Conservation (phyloP, 495 filamentous ascomycete genomes). For the Neurospora terricola region DNA sequence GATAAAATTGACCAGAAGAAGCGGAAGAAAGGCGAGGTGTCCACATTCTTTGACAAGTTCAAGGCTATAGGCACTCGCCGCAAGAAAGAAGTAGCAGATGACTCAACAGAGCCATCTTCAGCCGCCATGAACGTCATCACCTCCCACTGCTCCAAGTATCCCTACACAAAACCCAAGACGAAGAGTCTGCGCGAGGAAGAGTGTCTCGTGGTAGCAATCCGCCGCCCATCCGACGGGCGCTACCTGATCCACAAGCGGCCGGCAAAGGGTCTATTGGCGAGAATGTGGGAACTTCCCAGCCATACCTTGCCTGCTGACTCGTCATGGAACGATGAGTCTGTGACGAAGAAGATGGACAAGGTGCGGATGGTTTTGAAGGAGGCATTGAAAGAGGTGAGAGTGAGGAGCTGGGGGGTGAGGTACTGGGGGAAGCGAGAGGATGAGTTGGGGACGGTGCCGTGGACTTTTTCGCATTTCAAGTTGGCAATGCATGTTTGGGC, state of each 20-base stretch:
- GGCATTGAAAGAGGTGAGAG: slow-evolving; percentile 9
- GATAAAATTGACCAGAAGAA: background rate
- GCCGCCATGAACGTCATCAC: slow-evolving; percentile 17
- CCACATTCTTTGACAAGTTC: slow-evolving; percentile 20
- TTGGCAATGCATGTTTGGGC: slow-evolving; percentile 37
- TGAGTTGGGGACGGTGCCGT: slow-evolving; percentile 32
- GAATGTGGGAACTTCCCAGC: slow-evolving; percentile 39
- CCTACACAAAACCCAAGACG: slow-evolving; percentile 24
- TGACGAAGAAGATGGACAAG: slow-evolving; percentile 10
- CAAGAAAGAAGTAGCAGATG: background rate
- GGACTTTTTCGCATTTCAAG: slow-evolving; percentile 39
- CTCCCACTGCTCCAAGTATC: slow-evolving; percentile 32
- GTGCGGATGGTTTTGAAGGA: slow-evolving; percentile 15
- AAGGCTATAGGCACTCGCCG: background rate
- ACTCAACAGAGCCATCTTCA: background rate
- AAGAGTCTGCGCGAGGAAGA: slow-evolving; percentile 36
- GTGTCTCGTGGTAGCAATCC: slow-evolving; percentile 32
- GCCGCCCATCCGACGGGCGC: slow-evolving; percentile 20
- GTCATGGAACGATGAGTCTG: background rate
- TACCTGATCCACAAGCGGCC: slow-evolving; percentile 34
- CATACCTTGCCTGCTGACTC: slow-evolving; percentile 10
- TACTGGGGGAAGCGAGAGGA: background rate
- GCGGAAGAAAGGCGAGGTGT: slow-evolving; percentile 12
- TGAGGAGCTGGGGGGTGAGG: slow-evolving; percentile 2
- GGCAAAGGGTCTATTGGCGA: slow-evolving; percentile 32